Evolutionary conservation across 1,284 basidiomycete species (phyloP).

Genomic region (Pseudozyma tsukubaensis): DNA sequence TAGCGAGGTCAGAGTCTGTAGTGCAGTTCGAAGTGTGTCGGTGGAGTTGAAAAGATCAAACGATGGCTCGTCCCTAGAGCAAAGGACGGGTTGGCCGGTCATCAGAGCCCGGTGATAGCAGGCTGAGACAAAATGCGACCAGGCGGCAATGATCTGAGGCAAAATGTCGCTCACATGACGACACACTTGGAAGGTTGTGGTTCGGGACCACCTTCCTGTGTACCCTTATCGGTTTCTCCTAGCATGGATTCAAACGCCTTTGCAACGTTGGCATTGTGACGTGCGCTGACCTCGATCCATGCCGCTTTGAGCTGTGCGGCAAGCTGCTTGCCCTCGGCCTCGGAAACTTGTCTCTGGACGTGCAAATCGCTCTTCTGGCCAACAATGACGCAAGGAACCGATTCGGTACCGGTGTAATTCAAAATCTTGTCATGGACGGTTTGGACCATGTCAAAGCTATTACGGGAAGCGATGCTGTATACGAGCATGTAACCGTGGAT

Average conservation of each 20-base stretch:
- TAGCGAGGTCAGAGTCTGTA: too few species aligned
- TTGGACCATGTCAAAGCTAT: slow-evolving; percentile 95
- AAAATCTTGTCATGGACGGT: slow-evolving; percentile 97
- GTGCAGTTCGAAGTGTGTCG: too few species aligned
- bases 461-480: slow-evolving; percentile 90
- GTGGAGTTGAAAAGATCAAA: background rate
- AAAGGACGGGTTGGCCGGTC: too few species aligned
- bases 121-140: background rate
- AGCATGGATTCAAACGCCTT: slow-evolving; percentile 67
- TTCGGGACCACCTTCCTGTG: slow-evolving; percentile 57
- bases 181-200: slow-evolving; percentile 63
- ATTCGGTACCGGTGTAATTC: slow-evolving; percentile 88
- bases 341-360: slow-evolving; percentile 73
- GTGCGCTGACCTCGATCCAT: slow-evolving; percentile 66
- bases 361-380: slow-evolving; percentile 92
- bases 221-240: slow-evolving; percentile 63
- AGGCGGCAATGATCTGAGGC: too few species aligned
- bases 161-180: slow-evolving; percentile 49
- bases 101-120: too few species aligned
- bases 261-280: slow-evolving; percentile 66
- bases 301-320: slow-evolving; percentile 62
- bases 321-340: slow-evolving; percentile 66
- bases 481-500: slow-evolving; percentile 89
- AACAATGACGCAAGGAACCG: slow-evolving; percentile 94
- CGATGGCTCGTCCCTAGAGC: background rate